Conservation (phyloP, 192 early-diverging fungal genomes). For the Coemansia sp. region DNA sequence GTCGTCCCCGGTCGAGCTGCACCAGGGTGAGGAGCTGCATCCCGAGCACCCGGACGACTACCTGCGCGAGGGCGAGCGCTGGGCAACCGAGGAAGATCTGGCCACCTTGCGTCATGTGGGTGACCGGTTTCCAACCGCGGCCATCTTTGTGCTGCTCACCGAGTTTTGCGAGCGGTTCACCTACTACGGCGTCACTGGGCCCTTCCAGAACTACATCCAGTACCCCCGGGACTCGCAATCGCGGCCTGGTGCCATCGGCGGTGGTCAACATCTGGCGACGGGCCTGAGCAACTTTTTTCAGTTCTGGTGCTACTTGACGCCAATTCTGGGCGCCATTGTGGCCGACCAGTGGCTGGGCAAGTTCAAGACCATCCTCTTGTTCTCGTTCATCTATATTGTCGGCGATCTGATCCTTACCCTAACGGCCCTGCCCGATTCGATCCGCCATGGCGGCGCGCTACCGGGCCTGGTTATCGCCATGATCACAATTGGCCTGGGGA, state of each 20-base stretch:
- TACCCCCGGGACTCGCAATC: conserved; percentile 36
- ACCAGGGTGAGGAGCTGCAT: conserved; percentile 19
- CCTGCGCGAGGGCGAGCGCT: conserved; percentile 38
- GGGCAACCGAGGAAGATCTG: conserved; percentile 58
- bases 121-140: conserved; percentile 53
- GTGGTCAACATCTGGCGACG: conserved; percentile 53
- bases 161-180: conserved; percentile 61
- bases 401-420: conserved; percentile 59
- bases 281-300: conserved; percentile 58
- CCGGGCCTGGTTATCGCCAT: conserved; percentile 65
- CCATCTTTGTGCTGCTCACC: conserved; percentile 54
- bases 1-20: neutral
- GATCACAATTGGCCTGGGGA: conserved; percentile 68
- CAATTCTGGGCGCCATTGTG: conserved; percentile 57
- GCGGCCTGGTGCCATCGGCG: conserved; percentile 49
- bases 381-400: conserved; percentile 58
- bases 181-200: conserved; percentile 55
- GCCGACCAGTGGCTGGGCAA: conserved; percentile 72
- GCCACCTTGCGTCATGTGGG: conserved; percentile 50
- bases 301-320: conserved; percentile 59
- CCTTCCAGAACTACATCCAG: conserved; percentile 62
- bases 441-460: conserved; percentile 51
- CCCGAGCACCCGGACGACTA: conserved; percentile 31
- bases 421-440: conserved; percentile 57
- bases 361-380: conserved; percentile 65